Evolutionary conservation across 129 eudicot species (phyloP), one percentile per base, ranked within the genome.

Genomic region (Pseudognaphalium luteoalbum): DNA sequence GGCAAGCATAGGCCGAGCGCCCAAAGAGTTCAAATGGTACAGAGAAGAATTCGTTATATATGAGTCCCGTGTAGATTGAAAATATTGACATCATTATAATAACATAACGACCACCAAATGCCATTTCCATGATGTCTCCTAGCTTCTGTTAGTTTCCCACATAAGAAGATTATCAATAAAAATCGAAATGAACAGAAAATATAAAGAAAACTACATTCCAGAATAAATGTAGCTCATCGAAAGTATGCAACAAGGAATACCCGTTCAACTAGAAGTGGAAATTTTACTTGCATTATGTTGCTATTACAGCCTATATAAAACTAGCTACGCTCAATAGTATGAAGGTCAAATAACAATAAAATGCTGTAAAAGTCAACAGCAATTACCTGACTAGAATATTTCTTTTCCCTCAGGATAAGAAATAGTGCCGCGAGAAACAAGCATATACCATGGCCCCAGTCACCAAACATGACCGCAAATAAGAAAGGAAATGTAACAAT

Each of bases 381-480:
- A 66, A 80, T 80, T 84, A 92, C 96, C 96, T 92, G 93, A 63
- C 85, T 83, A 66, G 91, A 88, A 47, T 88, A 85, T 76, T 84
- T 88, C 85, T 86, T 92, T 76, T 92, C 98, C 70, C 89, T 80
- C 17, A 92, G 25, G 15, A 92, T 76, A 70, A 92, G 90, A 82
- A 80, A 89, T 68, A 90, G 66, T 47, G 98, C 79, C 2, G 85
- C 94, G 58, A 92, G 83, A 77, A 92, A 78, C 90, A 92, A 81
- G 78, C 96, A 92, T 81, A 92, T 83, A 19, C 98, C 96, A 83
- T 92, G 98, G 44, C 98, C 98, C 96, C 96, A 92, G 75, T 92
- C 97, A 66, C 97, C 97, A 81, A 92, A 92, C 97, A 92, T 92
- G 60, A 92, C 92, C 14, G 98, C 98, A 88, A 92, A 92, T 34